Evolutionary conservation across 768 basidiomycete species (phyloP), one percentile per base, ranked within the genome.

Genomic region (Cystoderma amianthinum): DNA sequence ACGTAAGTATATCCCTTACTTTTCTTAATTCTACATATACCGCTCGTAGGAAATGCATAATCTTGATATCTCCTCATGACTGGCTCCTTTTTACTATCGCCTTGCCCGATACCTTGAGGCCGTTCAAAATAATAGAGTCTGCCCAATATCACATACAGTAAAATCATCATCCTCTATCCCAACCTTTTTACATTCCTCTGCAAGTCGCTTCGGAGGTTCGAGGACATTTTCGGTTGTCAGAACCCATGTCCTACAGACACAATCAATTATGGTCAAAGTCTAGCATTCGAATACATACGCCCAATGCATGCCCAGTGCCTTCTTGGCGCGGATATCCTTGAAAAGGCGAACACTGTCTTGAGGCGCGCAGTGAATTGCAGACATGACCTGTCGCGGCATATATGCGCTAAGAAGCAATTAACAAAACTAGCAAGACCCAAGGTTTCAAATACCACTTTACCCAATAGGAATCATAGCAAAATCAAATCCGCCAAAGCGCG

Each of bases 381-480:
- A 76, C 72, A 80, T 74, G 50, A 68, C 64, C 21, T 58, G 50
- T n/a, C 76, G 63, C 1, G 82, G 80, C 4, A 57, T 44, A 56
- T 82, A 83, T 5, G 78, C 80, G 3, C 85, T 84, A 59, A 33
- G n/a, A 52, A 55, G 18, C 59, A 0, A 32, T 11, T 16, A 9
- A 9, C 9, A 36, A 36, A 19, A 12, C 12, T 12, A 58, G 57
- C 39, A 59, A 33, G 11, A 51, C 55, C 37, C n/a, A n/a, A n/a
- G n/a, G n/a, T 38, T 3, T 28, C 18, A 19, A 37, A 28, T 3
- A 24, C 35, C 1, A 25, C 3, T 13, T 13, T 61, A 73, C 71
- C 80, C 74, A n/a, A 84, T 84, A 0, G 85, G 84, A 44, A 87
- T 79, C 56, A 85, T 55, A 3, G 80, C 80, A 22, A 85, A 59